phyloP scores from a whole-genome alignment of 768 basidiomycete genomes.

The Cystobasidium tubakii region DNA sequence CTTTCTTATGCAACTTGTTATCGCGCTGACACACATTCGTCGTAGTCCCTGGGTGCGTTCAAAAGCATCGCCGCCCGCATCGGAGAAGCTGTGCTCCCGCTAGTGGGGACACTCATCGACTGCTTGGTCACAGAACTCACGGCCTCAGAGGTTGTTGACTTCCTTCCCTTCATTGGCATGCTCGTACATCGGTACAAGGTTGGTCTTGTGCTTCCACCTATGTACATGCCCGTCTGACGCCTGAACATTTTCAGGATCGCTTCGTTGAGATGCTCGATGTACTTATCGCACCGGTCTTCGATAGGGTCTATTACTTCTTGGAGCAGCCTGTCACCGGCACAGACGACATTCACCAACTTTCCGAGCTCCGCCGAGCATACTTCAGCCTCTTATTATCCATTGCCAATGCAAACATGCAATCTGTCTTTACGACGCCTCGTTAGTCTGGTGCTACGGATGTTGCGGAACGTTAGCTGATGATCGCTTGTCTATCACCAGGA shows the following conservation, averaged over 20 bases:
- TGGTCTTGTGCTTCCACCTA: constrained; percentile 40
- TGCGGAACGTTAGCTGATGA: constrained; percentile 46
- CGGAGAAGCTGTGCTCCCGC: constrained; percentile 74
- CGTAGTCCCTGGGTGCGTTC: constrained; percentile 83
- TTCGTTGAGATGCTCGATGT: constrained; percentile 84
- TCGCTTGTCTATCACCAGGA: constrained; percentile 50
- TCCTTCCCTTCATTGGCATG: constrained; percentile 88
- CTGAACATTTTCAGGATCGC: constrained; percentile 57
- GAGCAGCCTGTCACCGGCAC: constrained; percentile 76
- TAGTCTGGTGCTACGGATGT: constrained; percentile 47
- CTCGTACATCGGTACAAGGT: constrained; percentile 88
- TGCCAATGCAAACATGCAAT: constrained; percentile 71
- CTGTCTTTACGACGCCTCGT: constrained; percentile 83
- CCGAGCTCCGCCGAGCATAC: constrained; percentile 81
- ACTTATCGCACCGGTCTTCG: constrained; percentile 74
- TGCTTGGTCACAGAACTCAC: constrained; percentile 88
- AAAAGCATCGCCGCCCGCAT: constrained; percentile 84
- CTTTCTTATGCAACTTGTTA: background rate
- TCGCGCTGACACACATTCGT: background rate
- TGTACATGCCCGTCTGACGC: background rate
- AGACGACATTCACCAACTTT: constrained; percentile 72
- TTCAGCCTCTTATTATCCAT: constrained; percentile 73
- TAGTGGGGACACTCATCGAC: constrained; percentile 80
- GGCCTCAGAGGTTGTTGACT: constrained; percentile 84
- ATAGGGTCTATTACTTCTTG: constrained; percentile 71